phyloP scores from a whole-genome alignment of 1,139 yeast species.

The Yarrowia galli region DNA sequence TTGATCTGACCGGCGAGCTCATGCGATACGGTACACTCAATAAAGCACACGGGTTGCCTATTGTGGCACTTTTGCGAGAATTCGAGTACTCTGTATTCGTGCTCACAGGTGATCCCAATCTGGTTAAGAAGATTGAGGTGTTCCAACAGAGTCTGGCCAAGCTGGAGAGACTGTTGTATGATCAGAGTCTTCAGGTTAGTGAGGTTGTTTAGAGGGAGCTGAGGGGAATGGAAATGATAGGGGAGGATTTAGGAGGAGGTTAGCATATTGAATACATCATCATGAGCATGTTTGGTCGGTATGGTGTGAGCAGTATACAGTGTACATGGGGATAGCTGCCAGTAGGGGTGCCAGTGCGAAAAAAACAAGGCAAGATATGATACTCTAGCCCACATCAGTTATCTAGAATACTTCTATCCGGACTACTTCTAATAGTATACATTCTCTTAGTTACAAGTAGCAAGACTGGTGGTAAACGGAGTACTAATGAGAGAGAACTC shows the following conservation, averaged over 20 bases:
- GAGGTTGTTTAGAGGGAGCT: not conserved
- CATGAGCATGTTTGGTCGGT: too few relatives aligned
- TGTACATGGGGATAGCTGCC: too few relatives aligned
- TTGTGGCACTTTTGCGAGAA: conserved; percentile 20
- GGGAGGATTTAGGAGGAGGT: not conserved
- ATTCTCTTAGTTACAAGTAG: too few relatives aligned
- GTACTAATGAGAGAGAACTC: too few relatives aligned
- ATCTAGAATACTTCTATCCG: too few relatives aligned
- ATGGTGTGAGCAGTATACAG: too few relatives aligned
- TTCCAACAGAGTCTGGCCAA: conserved; percentile 44
- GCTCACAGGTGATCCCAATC: conserved; percentile 15
- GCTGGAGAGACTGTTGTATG: conserved; percentile 42
- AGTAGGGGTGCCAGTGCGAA: too few relatives aligned
- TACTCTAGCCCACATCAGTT: too few relatives aligned
- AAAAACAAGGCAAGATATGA: too few relatives aligned
- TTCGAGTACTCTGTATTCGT: conserved; percentile 12
- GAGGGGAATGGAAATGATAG: not conserved
- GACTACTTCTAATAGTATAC: too few relatives aligned
- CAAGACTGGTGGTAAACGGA: too few relatives aligned
- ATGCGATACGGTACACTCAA: conserved; percentile 53
- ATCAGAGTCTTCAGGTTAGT: conserved; percentile 14
- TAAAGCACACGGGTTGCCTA: conserved; percentile 35
- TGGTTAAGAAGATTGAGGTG: conserved; percentile 41
- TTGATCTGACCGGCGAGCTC: conserved; percentile 57
- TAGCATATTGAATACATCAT: not conserved